Conservation (phyloP, 2,329 filamentous ascomycete genomes). For the Diplodia corticola region DNA sequence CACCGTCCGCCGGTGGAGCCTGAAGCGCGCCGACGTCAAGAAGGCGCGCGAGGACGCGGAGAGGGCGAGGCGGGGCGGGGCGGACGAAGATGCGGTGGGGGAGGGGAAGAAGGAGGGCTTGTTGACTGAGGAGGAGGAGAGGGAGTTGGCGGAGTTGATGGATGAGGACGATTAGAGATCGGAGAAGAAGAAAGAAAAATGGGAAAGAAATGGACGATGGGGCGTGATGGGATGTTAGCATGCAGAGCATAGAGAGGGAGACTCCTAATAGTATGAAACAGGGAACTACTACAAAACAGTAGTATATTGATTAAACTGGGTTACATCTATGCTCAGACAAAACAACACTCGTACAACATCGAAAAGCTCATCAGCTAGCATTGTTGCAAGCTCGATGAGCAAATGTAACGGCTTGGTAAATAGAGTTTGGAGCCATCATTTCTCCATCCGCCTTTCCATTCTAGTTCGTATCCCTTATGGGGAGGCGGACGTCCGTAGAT, state of each 20-base stretch:
- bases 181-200: background rate
- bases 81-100: slow-evolving; percentile 49
- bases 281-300: background rate
- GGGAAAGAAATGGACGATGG: background rate
- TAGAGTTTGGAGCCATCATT: background rate
- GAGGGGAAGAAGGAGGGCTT: slow-evolving; percentile 52
- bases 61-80: slow-evolving; percentile 48
- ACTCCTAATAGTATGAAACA: no score
- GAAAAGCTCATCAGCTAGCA: background rate
- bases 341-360: background rate
- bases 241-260: no score
- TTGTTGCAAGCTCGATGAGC: background rate
- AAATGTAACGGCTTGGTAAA: background rate
- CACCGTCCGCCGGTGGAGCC: slow-evolving; percentile 81
- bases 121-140: slow-evolving; percentile 87
- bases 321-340: background rate
- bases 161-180: slow-evolving; percentile 62
- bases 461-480: background rate
- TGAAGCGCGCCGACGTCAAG: slow-evolving; percentile 63
- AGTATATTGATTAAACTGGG: background rate
- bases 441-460: background rate
- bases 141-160: slow-evolving; percentile 89
- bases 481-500: background rate
- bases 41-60: slow-evolving; percentile 54
- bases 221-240: no score